Conservation (phyloP, 2,329 filamentous ascomycete species). For the Massarina eburnea region DNA sequence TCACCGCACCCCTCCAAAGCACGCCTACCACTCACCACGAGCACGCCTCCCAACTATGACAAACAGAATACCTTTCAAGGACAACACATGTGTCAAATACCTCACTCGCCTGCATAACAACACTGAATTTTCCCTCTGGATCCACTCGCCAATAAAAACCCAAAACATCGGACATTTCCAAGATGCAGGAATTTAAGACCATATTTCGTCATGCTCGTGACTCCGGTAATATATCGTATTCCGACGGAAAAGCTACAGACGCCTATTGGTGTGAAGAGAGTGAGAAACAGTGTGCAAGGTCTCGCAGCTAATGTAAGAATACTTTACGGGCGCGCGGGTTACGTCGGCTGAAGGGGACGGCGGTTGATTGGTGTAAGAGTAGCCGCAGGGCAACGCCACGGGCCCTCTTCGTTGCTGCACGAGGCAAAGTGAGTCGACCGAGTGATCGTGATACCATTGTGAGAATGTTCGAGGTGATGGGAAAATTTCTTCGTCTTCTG, state of each 20-base stretch:
- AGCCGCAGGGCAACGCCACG: neutral
- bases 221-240: conserved; percentile 5
- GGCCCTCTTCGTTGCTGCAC: neutral
- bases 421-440: conserved; percentile 2
- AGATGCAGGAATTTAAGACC: neutral
- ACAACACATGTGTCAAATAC: conserved; percentile 8
- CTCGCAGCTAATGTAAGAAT: conserved; percentile 6
- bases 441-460: conserved; percentile 3
- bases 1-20: neutral
- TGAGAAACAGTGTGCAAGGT: conserved; percentile 1
- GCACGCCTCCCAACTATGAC: conserved; percentile 6
- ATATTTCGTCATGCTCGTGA: neutral
- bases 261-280: conserved; percentile 4
- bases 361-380: conserved; percentile 1
- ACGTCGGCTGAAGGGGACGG: conserved; percentile 3
- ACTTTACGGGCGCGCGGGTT: conserved; percentile 3
- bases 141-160: conserved; percentile 9
- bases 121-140: conserved; percentile 9
- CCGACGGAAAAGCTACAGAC: neutral
- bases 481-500: conserved; percentile 4
- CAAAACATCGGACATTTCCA: conserved; percentile 1
- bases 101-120: too few relatives aligned
- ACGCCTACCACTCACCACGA: conserved; percentile 1
- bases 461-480: neutral
- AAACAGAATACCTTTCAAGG: conserved; percentile 11